A percentile compares a stretch with the other conserved stretches of the same genome.
Evolutionary conservation across 1,284 basidiomycete species (phyloP).

Genomic region (Omphalotus olearius): DNA sequence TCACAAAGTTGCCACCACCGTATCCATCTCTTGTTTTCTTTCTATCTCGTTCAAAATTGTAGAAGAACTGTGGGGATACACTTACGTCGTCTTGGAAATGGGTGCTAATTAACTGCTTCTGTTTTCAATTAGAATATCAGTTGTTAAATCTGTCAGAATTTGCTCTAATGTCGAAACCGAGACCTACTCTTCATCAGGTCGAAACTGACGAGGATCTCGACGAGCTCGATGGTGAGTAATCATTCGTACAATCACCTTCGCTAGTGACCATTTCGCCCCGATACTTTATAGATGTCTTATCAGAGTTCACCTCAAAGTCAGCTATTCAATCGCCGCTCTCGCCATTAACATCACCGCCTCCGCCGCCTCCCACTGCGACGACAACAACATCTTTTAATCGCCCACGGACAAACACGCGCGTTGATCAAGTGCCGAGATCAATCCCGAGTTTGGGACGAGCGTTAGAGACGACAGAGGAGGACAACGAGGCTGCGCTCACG

Average conservation of each 20-base stretch:
- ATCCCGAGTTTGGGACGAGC: slow-evolving; percentile 27
- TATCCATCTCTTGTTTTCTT: too few species aligned
- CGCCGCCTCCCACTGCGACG: slow-evolving; percentile 22
- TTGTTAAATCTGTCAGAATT: too few species aligned
- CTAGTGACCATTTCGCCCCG: slow-evolving; percentile 9
- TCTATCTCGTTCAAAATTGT: too few species aligned
- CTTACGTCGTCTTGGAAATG: too few species aligned
- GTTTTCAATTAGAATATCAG: too few species aligned
- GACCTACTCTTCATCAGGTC: background rate
- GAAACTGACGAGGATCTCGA: slow-evolving; percentile 66
- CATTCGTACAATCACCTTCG: background rate
- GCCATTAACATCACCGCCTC: slow-evolving; percentile 23
- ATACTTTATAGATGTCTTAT: slow-evolving; percentile 48
- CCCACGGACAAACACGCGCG: slow-evolving; percentile 37
- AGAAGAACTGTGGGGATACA: too few species aligned
- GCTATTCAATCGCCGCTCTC: slow-evolving; percentile 22
- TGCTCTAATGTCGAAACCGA: too few species aligned
- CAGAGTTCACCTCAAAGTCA: slow-evolving; percentile 34
- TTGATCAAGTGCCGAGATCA: slow-evolving; percentile 33
- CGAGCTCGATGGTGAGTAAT: slow-evolving; percentile 63
- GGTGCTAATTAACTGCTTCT: too few species aligned
- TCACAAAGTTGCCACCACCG: too few species aligned
- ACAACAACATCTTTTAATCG: slow-evolving; percentile 19
- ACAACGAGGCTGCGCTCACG: slow-evolving; percentile 35
- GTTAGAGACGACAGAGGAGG: slow-evolving; percentile 25